Conservation (phyloP, 2,329 filamentous ascomycete species). For the Penicillium sp. region DNA sequence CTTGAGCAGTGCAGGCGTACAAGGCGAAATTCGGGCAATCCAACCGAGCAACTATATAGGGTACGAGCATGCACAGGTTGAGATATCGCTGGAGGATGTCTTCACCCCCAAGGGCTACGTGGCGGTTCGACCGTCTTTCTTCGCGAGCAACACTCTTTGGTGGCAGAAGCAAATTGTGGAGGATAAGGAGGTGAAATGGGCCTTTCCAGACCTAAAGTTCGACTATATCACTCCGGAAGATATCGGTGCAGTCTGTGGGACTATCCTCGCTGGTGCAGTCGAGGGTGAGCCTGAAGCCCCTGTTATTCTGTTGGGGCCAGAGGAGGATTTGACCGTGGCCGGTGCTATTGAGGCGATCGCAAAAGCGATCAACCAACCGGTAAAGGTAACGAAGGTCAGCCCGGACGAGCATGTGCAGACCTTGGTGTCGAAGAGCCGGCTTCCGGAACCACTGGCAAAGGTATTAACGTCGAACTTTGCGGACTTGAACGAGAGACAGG, state of each 20-base stretch:
- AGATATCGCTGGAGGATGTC: constrained; percentile 49
- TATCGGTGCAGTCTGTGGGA: constrained; percentile 52
- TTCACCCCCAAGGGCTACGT: constrained; percentile 46
- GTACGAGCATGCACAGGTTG: constrained; percentile 51
- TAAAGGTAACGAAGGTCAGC: constrained; percentile 11
- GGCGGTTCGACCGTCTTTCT: constrained; percentile 50
- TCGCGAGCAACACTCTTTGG: constrained; percentile 50
- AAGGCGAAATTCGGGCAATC: constrained; percentile 33
- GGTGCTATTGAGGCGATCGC: constrained; percentile 19
- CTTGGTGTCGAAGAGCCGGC: constrained; percentile 17
- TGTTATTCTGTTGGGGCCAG: constrained; percentile 23
- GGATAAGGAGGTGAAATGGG: constrained; percentile 38
- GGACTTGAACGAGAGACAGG: neutral
- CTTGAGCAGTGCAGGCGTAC: constrained; percentile 50
- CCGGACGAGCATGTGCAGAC: constrained; percentile 21
- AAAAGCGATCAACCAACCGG: constrained; percentile 10
- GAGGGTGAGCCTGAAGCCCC: constrained; percentile 33
- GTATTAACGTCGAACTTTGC: constrained; percentile 6
- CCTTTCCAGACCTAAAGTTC: constrained; percentile 33
- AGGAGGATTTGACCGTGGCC: constrained; percentile 7
- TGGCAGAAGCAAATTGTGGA: constrained; percentile 34
- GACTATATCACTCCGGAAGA: constrained; percentile 52
- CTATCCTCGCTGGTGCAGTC: constrained; percentile 37
- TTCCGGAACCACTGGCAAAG: constrained; percentile 24
- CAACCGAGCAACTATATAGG: constrained; percentile 40